Base-by-base conservation (phyloP, 2,329 filamentous ascomycete genomes). In the Fusarium anguioides region DNA sequence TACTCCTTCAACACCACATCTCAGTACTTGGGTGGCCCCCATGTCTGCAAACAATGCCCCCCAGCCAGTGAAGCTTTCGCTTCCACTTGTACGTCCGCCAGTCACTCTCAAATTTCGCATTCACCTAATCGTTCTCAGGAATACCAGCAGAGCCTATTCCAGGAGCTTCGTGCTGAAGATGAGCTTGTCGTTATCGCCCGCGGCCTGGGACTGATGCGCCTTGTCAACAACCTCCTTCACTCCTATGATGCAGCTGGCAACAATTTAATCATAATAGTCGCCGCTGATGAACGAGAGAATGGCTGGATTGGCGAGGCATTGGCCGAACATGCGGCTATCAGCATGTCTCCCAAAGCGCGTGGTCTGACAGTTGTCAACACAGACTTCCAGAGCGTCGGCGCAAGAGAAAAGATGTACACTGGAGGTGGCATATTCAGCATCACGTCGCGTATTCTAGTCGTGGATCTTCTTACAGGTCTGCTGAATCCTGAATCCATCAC, bases 61-160 rank as follows among this genome's bases (percentile, higher is more conserved):
- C 68, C 87, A 89, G 79, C 90, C 91, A 63, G 91, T 95, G 81
- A 94, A 93, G 83, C 86, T 95, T 68, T 94, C 92, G 64, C 84
- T 95, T 64, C 92, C 92, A 68, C 72, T 80, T 59, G 78, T 79
- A 66, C 44, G 70, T 42, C 37, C n/a, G 12, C 18, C 9, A 47
- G 35, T 39, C 14, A n/a, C 11, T 29, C 12, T 20, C 11, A 18
- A 21, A 8, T 18, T 9, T 41, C 4, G 9, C 18, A 8, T 36
- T 29, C n/a, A 15, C 26, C 72, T 75, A 54, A 70, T 51, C 42
- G 14, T 36, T 49, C n/a, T 37, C 54, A 91, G 89, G 85, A 94
- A 84, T 99, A 96, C 79, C 96, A 99, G 82, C 94, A 98, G 82
- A 91, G 93, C 75, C 88, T 98, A 74, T 98, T 98, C 82, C 93